Conservation (phyloP, 352 stramenopile species). For the Phytophthora pini region DNA sequence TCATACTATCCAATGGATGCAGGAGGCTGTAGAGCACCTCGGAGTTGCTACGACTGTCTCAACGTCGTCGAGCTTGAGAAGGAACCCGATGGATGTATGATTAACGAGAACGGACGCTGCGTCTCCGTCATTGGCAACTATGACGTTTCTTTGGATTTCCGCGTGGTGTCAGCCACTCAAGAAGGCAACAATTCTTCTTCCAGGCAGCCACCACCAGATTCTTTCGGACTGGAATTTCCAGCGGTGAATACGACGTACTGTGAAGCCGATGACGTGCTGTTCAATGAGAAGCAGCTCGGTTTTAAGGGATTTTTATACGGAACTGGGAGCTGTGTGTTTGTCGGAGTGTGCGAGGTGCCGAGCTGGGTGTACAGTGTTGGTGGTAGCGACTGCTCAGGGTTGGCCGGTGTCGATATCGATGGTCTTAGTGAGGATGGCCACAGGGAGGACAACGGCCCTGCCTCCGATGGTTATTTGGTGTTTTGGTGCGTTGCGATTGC, state of each 20-base stretch:
- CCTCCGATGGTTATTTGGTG: conserved; percentile 18
- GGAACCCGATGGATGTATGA: conserved; percentile 37
- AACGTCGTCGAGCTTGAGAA: conserved; percentile 30
- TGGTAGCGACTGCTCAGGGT: conserved; percentile 28
- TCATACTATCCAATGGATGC: conserved; percentile 39
- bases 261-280: conserved; percentile 26
- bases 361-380: conserved; percentile 31
- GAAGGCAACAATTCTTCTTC: neutral
- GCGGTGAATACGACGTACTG: conserved; percentile 54
- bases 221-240: conserved; percentile 30
- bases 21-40: conserved; percentile 32
- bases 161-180: conserved; percentile 9
- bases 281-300: conserved; percentile 9
- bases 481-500: conserved; percentile 37
- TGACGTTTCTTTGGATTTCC: conserved; percentile 35
- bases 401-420: neutral
- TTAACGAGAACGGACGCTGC: conserved; percentile 35
- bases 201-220: too few species aligned
- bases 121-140: conserved; percentile 36
- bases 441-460: conserved; percentile 3
- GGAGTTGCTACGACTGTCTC: conserved; percentile 53
- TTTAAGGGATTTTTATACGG: conserved; percentile 30
- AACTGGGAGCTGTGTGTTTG: conserved; percentile 37
- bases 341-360: conserved; percentile 35
- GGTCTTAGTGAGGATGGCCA: neutral